Conservation (phyloP, 371 early-diverging fungal genomes). For the Mucor ambiguus region DNA sequence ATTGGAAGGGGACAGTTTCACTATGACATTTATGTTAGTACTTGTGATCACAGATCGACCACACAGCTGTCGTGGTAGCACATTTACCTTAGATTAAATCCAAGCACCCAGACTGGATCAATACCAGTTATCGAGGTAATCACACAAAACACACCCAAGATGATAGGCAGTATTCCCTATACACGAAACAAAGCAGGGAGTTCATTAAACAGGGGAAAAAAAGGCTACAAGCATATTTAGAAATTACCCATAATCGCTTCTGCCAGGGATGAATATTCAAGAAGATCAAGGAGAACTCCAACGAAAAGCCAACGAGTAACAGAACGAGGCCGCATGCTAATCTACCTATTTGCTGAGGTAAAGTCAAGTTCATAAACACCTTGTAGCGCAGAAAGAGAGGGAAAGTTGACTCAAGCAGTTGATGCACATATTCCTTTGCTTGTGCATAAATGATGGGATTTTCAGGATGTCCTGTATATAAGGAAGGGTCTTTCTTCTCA, state of each 20-base stretch:
- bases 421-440: constrained; percentile 57
- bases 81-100: constrained; percentile 44
- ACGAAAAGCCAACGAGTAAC: constrained; percentile 57
- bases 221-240: neutral
- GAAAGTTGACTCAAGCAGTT: constrained; percentile 54
- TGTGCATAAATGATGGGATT: constrained; percentile 54
- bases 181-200: neutral
- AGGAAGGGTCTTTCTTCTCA: neutral
- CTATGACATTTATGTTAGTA: constrained; percentile 14
- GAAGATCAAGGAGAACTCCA: constrained; percentile 62
- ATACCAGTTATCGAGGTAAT: constrained; percentile 40
- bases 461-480: constrained; percentile 13
- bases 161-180: constrained; percentile 47
- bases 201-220: neutral
- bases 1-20: constrained; percentile 47
- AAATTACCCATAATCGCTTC: constrained; percentile 58
- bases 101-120: constrained; percentile 49
- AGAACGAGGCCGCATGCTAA: constrained; percentile 47
- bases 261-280: constrained; percentile 55
- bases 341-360: constrained; percentile 57
- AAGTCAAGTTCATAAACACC: constrained; percentile 58
- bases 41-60: neutral
- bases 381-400: constrained; percentile 62
- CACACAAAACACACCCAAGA: constrained; percentile 39
- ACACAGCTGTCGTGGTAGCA: no score